Conservation (phyloP, 768 basidiomycete genomes). For the Collybia mongolica region DNA sequence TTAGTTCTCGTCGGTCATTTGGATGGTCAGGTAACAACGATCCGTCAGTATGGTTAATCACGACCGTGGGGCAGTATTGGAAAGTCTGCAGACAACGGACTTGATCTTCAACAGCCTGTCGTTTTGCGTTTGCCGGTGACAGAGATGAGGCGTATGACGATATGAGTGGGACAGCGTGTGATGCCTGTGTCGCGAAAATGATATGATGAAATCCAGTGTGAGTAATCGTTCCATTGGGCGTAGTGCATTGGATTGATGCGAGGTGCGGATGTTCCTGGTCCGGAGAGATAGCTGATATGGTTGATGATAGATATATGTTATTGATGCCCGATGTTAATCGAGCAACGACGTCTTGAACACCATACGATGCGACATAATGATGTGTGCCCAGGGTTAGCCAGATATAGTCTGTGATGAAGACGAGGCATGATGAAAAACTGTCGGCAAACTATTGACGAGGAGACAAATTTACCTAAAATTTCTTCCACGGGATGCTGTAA, state of each 20-base stretch:
- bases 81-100: conserved; percentile 52
- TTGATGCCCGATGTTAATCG: conserved; percentile 44
- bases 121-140: conserved; percentile 20
- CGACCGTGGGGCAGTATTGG: conserved; percentile 52
- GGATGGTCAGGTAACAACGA: conserved; percentile 50
- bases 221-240: conserved; percentile 21
- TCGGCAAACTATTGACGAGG: background rate
- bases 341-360: conserved; percentile 57
- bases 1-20: conserved; percentile 62
- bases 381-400: conserved; percentile 65
- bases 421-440: background rate
- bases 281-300: conserved; percentile 43
- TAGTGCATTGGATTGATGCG: conserved; percentile 37
- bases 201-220: conserved; percentile 61
- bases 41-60: conserved; percentile 71
- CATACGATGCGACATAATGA: conserved; percentile 64
- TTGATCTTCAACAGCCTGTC: conserved; percentile 33
- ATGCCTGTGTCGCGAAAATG: conserved; percentile 74
- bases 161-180: conserved; percentile 55
- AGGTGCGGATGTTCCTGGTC: conserved; percentile 31
- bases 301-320: conserved; percentile 54
- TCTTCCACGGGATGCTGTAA: conserved; percentile 60
- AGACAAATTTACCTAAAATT: conserved; percentile 51
- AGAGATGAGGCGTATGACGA: conserved; percentile 42
- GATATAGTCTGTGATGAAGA: conserved; percentile 54